phyloP scores from a whole-genome alignment of 208 protist species.

The Herpetomonas samuelpessoai region DNA sequence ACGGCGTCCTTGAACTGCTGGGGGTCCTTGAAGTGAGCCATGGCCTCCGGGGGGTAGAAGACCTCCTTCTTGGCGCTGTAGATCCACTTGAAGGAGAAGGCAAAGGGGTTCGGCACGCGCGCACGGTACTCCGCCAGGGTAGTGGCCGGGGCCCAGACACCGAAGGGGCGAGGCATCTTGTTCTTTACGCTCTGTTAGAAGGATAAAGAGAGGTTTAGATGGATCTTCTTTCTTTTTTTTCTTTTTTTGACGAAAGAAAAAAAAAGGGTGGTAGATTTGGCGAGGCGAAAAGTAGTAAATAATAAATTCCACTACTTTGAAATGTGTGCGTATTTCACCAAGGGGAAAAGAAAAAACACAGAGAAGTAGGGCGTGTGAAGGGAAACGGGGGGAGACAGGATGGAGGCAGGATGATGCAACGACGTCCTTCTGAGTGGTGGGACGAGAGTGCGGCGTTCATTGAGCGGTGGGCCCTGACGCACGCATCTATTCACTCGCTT shows the following conservation, averaged over 20 bases:
- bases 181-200: too few relatives aligned
- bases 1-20: slow-evolving; percentile 86
- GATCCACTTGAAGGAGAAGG: slow-evolving; percentile 51
- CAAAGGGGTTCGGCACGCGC: slow-evolving; percentile 56
- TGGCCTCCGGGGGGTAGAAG: slow-evolving; percentile 80
- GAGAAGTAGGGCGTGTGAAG: not conserved
- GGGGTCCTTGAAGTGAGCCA: slow-evolving; percentile 85
- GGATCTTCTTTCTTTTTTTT: not conserved
- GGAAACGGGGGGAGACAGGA: slow-evolving; percentile 6
- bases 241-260: slow-evolving; percentile 4
- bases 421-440: too few relatives aligned
- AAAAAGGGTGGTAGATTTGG: not conserved
- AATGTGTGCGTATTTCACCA: too few relatives aligned
- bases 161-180: slow-evolving; percentile 85
- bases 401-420: too few relatives aligned
- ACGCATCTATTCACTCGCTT: too few relatives aligned
- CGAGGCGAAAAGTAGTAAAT: not conserved
- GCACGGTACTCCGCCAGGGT: slow-evolving; percentile 82
- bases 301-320: not conserved
- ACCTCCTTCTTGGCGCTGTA: slow-evolving; percentile 58
- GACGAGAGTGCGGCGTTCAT: too few relatives aligned
- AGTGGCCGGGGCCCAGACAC: slow-evolving; percentile 82
- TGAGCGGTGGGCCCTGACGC: too few relatives aligned
- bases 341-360: not conserved
- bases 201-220: too few relatives aligned